Conservation (phyloP, 768 basidiomycete species). For the Russula griseocarnosa region DNA sequence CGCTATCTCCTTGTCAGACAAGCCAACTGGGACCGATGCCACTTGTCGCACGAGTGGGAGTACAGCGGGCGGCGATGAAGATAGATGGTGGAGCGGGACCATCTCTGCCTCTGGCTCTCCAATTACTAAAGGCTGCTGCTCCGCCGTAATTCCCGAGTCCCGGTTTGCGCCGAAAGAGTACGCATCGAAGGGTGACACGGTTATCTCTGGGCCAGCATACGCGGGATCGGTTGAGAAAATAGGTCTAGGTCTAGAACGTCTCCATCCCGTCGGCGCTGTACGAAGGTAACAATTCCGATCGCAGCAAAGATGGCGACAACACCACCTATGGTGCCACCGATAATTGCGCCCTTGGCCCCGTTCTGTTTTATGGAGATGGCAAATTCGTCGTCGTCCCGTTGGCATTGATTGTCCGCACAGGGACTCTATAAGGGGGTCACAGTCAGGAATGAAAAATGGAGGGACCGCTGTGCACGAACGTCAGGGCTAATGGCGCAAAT, state of each 20-base stretch:
- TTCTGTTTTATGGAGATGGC: not conserved
- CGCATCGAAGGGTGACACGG: conserved; percentile 9
- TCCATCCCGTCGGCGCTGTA: conserved; percentile 10
- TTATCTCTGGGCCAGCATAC: not conserved
- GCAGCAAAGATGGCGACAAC: not conserved
- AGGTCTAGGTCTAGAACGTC: not conserved
- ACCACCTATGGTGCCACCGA: conserved; percentile 23
- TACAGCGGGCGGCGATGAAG: too few relatives aligned
- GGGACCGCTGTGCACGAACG: conserved; percentile 15
- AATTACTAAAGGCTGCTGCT: not conserved
- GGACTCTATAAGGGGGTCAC: not conserved
- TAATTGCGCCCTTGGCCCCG: conserved; percentile 21
- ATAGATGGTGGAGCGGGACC: too few relatives aligned
- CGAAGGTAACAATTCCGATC: conserved; percentile 4
- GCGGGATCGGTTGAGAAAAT: not conserved
- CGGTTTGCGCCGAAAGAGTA: not conserved
- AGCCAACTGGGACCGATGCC: not conserved
- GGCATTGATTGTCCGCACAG: conserved; percentile 2
- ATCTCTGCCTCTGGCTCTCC: not conserved
- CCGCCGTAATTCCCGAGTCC: not conserved
- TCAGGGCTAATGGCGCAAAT: conserved; percentile 30
- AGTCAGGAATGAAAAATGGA: not conserved
- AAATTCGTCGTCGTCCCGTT: not conserved
- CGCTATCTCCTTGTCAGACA: conserved; percentile 20
- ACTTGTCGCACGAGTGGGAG: not conserved